Conservation (phyloP, 768 basidiomycete genomes). For the Tylopilus felleus region DNA sequence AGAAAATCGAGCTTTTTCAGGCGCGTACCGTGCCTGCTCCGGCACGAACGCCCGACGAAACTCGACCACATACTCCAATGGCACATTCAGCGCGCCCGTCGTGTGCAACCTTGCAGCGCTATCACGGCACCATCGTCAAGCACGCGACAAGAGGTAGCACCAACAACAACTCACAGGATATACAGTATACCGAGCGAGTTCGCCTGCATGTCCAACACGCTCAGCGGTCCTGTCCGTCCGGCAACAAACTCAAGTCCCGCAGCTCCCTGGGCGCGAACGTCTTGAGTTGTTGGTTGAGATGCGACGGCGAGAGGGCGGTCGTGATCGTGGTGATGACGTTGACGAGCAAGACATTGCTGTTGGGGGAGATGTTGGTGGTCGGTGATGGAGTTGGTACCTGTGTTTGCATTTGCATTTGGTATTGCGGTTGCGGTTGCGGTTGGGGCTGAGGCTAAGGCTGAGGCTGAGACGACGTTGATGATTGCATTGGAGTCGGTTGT, state of each 20-base stretch:
- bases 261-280: slow-evolving; percentile 52
- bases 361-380: no score
- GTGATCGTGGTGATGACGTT: slow-evolving; percentile 47
- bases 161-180: slow-evolving; percentile 64
- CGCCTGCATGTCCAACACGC: slow-evolving; percentile 47
- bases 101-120: slow-evolving; percentile 60
- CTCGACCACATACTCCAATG: slow-evolving; percentile 40
- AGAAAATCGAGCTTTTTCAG: no score
- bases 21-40: slow-evolving; percentile 60
- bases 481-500: slow-evolving; percentile 9
- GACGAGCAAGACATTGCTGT: slow-evolving; percentile 32
- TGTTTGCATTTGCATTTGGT: slow-evolving; percentile 11
- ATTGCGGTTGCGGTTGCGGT: no score
- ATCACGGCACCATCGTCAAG: background rate
- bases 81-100: slow-evolving; percentile 36
- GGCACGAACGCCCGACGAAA: slow-evolving; percentile 65
- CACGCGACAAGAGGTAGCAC: no score
- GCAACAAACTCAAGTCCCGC: slow-evolving; percentile 50
- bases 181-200: slow-evolving; percentile 68
- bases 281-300: slow-evolving; percentile 45
- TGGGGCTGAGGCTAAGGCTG: no score
- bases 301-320: slow-evolving; percentile 33
- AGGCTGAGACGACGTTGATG: background rate
- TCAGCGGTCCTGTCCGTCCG: slow-evolving; percentile 63
- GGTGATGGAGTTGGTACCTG: background rate